These are phyloP conservation scores for Wickerhamomyces rabaulensis DNA, from an alignment of 805 yeast species.

Conservation along the genomic window DNA sequence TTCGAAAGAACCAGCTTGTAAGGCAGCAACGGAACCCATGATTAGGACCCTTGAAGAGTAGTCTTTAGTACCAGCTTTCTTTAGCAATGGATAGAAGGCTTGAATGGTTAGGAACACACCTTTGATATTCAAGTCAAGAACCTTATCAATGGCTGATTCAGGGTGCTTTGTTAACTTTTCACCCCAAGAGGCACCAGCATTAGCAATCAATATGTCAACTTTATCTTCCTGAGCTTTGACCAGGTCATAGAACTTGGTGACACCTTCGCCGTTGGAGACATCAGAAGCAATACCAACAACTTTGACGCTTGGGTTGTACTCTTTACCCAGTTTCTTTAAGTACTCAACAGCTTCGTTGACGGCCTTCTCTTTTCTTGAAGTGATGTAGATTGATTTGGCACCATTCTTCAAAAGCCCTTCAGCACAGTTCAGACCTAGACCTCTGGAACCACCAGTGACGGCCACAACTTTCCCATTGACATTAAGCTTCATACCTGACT, in stretches of 20 bases:
- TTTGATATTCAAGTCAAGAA: slow-evolving; percentile 55
- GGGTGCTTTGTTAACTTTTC: slow-evolving; percentile 57
- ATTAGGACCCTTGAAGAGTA: slow-evolving; percentile 64
- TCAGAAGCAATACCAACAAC: slow-evolving; percentile 54
- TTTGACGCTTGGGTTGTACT: slow-evolving; percentile 22
- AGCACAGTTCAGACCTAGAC: slow-evolving; percentile 66
- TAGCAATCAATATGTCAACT: slow-evolving; percentile 63
- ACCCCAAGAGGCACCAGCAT: slow-evolving; percentile 83
- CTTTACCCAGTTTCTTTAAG: slow-evolving; percentile 26
- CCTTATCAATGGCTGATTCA: slow-evolving; percentile 55
- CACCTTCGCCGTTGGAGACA: slow-evolving; percentile 45
- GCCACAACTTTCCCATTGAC: slow-evolving; percentile 61
- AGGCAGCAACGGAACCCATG: slow-evolving; percentile 63
- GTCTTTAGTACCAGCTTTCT: slow-evolving; percentile 41
- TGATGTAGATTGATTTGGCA: slow-evolving; percentile 54
- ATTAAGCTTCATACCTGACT: slow-evolving; percentile 22
- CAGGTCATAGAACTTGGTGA: slow-evolving; percentile 36
- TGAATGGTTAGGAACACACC: slow-evolving; percentile 68
- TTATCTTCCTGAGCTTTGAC: slow-evolving; percentile 34
- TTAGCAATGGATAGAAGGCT: slow-evolving; percentile 53
- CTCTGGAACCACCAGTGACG: slow-evolving; percentile 73
- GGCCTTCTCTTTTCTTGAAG: slow-evolving; percentile 59
- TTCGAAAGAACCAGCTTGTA: slow-evolving; percentile 27
- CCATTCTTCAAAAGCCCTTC: slow-evolving; percentile 59
- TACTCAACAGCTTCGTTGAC: slow-evolving; percentile 49